Conservation (phyloP, 345 rosid genomes). For the Erucastrum elatum region DNA sequence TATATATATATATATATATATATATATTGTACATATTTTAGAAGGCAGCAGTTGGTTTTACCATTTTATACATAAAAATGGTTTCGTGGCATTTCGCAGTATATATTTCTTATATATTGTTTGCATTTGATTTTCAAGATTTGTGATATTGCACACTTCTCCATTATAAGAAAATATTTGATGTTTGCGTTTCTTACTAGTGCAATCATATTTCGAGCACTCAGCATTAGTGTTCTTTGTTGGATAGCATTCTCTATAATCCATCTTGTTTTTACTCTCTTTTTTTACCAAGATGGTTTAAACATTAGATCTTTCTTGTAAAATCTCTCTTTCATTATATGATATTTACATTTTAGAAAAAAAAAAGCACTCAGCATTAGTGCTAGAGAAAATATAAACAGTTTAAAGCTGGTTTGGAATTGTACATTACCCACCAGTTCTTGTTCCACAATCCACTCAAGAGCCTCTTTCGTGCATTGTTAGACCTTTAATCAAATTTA, state of each 20-base stretch:
- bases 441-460: conserved; percentile 26
- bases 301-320: too few species aligned
- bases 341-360: too few species aligned
- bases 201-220: conserved; percentile 37
- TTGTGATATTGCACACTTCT: conserved; percentile 7
- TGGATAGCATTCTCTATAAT: too few species aligned
- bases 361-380: conserved; percentile 29
- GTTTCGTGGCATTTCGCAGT: not conserved
- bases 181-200: not conserved
- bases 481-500: conserved; percentile 24
- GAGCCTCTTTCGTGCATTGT: conserved; percentile 25
- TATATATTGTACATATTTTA: too few species aligned
- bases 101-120: not conserved
- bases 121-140: conserved; percentile 1
- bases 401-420: conserved; percentile 18
- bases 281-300: too few species aligned
- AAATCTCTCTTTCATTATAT: too few species aligned
- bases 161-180: not conserved
- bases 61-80: not conserved
- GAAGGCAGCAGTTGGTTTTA: not conserved
- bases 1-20: too few species aligned
- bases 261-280: too few species aligned
- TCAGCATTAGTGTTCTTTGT: conserved; percentile 15
- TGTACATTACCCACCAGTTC: conserved; percentile 25
- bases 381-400: conserved; percentile 29